Evolutionary conservation across 2,329 filamentous ascomycete species (phyloP).

Genomic region (Coniochaeta hoffmannii): DNA sequence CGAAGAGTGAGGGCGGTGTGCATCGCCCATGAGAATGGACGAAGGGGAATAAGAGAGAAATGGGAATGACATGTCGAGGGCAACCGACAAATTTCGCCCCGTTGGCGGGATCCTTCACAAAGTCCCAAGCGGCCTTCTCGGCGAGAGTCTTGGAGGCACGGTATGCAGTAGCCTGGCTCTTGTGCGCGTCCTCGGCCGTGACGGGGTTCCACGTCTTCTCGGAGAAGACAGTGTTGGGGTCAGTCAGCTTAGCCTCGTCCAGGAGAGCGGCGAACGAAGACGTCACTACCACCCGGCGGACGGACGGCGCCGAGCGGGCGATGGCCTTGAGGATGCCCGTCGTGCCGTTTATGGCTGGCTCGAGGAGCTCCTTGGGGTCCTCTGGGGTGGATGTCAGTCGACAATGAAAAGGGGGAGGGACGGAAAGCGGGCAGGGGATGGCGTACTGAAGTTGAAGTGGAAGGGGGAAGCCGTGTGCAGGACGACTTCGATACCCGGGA

Average conservation of each 20-base stretch:
- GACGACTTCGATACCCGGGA: constrained; percentile 44
- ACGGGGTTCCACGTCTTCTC: constrained; percentile 48
- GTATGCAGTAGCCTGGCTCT: constrained; percentile 36
- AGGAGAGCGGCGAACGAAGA: constrained; percentile 49
- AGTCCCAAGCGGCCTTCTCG: constrained; percentile 47
- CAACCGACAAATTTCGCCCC: constrained; percentile 39
- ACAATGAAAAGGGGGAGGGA: neutral
- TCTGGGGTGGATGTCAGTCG: constrained; percentile 14
- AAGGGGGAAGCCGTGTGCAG: constrained; percentile 56
- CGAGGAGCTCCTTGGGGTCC: constrained; percentile 46
- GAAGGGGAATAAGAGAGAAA: no score
- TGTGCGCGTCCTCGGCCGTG: constrained; percentile 34
- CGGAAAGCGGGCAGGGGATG: neutral
- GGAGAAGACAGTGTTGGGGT: constrained; percentile 33
- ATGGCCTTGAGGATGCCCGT: constrained; percentile 67
- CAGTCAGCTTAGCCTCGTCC: constrained; percentile 25
- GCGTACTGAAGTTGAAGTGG: constrained; percentile 41
- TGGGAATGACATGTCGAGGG: no score
- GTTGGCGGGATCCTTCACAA: constrained; percentile 27
- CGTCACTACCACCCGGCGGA: constrained; percentile 64
- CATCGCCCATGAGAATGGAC: no score
- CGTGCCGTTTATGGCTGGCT: constrained; percentile 51
- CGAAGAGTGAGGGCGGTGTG: no score
- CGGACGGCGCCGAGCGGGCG: constrained; percentile 45
- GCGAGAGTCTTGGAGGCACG: constrained; percentile 48